A percentile compares a stretch with the other conserved stretches of the same genome.
These are phyloP conservation scores for Diaporthe humulicola DNA, from an alignment of 2,329 filamentous ascomycete species.

Conservation along the genomic window DNA sequence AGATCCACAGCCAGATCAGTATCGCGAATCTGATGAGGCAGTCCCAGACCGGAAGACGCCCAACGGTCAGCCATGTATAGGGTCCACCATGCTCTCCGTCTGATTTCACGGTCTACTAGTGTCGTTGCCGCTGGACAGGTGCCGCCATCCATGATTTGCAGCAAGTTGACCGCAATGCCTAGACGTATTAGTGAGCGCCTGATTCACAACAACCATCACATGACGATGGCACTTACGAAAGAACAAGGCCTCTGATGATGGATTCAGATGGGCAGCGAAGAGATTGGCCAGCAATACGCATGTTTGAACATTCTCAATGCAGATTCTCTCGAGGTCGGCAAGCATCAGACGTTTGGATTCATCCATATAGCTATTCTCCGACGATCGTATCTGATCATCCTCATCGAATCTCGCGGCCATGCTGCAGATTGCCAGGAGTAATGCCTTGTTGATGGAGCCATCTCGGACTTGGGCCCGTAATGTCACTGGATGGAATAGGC, in stretches of 20 bases:
- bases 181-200: not conserved
- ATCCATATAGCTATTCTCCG: not conserved
- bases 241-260: constrained; percentile 6
- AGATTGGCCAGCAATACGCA: constrained; percentile 9
- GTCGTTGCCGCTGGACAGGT: not conserved
- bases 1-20: constrained; percentile 7
- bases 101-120: not conserved
- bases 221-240: not conserved
- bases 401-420: constrained; percentile 4
- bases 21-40: constrained; percentile 1
- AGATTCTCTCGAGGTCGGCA: not conserved
- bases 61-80: constrained; percentile 15
- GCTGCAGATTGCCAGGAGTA: constrained; percentile 3
- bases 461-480: not conserved
- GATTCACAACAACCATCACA: not conserved
- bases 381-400: not conserved
- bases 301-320: constrained; percentile 2
- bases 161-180: not conserved
- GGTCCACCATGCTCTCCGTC: constrained; percentile 15
- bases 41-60: not conserved
- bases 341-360: not conserved
- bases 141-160: not conserved
- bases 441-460: constrained; percentile 9
- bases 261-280: constrained; percentile 14
- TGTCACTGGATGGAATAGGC: not conserved